Evolutionary conservation across 495 filamentous ascomycete species (phyloP).

Genomic region (Pyrenopolyporus hunteri): DNA sequence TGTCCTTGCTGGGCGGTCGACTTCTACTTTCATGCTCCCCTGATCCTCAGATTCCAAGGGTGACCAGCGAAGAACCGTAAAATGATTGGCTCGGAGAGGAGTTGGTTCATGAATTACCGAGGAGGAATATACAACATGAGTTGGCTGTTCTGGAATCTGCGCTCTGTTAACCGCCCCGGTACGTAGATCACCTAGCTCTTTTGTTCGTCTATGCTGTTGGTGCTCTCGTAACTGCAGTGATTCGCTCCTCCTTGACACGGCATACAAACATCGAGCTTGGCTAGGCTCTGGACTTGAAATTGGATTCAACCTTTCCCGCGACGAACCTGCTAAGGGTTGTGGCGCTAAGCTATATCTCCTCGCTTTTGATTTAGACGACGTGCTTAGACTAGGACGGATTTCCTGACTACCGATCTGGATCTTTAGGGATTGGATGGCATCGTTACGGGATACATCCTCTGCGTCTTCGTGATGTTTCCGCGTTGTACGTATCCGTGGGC

Average conservation of each 20-base stretch:
- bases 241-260: conserved; percentile 1
- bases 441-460: background rate
- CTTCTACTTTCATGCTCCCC: conserved; percentile 39
- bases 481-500: background rate
- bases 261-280: conserved; percentile 13
- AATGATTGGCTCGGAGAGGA: conserved; percentile 27
- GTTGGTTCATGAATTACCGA: conserved; percentile 37
- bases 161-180: background rate
- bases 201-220: background rate
- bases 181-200: background rate
- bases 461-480: background rate
- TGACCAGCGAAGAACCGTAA: conserved; percentile 30
- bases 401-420: conserved; percentile 51
- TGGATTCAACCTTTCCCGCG: conserved; percentile 7
- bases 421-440: conserved; percentile 22
- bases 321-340: conserved; percentile 8
- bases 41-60: conserved; percentile 28
- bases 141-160: conserved; percentile 14
- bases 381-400: conserved; percentile 33
- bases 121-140: conserved; percentile 31
- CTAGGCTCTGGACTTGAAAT: conserved; percentile 17
- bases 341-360: conserved; percentile 18
- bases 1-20: conserved; percentile 19
- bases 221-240: background rate
- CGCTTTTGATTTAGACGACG: conserved; percentile 15